phyloP scores from a whole-genome alignment of 1,284 basidiomycete species.

The Sporisorium graminicola region DNA sequence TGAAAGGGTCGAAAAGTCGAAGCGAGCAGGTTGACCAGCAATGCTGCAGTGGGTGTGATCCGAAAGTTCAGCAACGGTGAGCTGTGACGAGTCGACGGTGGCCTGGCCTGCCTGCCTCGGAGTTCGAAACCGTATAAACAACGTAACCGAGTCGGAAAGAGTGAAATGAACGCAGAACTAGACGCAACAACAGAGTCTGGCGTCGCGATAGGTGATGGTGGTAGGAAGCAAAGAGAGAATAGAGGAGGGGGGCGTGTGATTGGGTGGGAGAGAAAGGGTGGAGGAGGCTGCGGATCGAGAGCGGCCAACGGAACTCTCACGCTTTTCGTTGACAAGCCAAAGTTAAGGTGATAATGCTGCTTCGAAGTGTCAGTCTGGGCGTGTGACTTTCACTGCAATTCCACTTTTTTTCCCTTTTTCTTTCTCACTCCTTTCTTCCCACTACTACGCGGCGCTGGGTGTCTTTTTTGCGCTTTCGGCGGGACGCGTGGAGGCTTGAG shows the following conservation, averaged over 20 bases:
- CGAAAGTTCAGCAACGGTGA: neutral
- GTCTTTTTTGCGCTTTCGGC: neutral
- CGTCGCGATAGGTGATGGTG: neutral
- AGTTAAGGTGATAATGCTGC: neutral
- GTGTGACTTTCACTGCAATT: neutral
- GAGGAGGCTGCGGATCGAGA: neutral
- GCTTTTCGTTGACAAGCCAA: neutral
- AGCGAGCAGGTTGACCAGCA: constrained; percentile 24
- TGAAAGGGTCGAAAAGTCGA: neutral
- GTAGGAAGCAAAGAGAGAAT: neutral
- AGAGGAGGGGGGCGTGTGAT: neutral
- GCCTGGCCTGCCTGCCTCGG: neutral
- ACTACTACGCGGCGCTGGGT: neutral
- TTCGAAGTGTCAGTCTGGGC: neutral
- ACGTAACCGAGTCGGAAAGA: neutral
- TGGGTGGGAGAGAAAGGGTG: neutral
- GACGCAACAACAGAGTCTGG: neutral
- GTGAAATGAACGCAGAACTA: neutral
- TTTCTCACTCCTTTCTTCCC: neutral
- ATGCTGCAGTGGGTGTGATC: constrained; percentile 8
- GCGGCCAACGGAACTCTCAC: neutral
- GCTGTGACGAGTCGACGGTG: neutral
- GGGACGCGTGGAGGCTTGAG: constrained; percentile 8
- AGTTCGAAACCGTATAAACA: no score
- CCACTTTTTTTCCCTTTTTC: neutral